phyloP scores from a whole-genome alignment of 352 stramenopile species.

The Pilasporangium apinafurcum region DNA sequence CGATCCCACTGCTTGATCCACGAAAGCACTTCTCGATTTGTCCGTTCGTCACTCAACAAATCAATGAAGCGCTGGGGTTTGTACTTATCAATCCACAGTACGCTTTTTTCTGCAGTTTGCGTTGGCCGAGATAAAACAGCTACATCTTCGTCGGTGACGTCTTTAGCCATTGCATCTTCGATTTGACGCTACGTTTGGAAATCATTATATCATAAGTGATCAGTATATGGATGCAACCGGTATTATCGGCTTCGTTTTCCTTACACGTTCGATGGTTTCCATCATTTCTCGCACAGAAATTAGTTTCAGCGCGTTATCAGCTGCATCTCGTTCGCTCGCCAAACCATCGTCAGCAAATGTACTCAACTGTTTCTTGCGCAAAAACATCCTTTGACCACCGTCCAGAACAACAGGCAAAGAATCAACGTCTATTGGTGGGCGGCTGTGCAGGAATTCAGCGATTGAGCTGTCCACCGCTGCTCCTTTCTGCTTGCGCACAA shows the following conservation, averaged over 20 bases:
- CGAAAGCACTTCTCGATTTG: slow-evolving; percentile 94
- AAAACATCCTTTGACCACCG: slow-evolving; percentile 46
- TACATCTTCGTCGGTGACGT: slow-evolving; percentile 6
- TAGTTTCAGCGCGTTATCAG: slow-evolving; percentile 18
- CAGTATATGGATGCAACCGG: too few relatives aligned
- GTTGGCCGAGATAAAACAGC: background rate
- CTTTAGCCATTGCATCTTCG: slow-evolving; percentile 36
- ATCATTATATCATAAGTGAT: slow-evolving; percentile 7
- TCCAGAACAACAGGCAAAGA: slow-evolving; percentile 51
- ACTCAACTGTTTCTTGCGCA: slow-evolving; percentile 51
- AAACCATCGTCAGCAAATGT: slow-evolving; percentile 3
- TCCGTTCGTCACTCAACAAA: slow-evolving; percentile 94
- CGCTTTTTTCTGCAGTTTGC: slow-evolving; percentile 9
- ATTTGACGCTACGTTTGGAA: slow-evolving; percentile 49
- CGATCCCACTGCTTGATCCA: slow-evolving; percentile 95
- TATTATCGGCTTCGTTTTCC: too few relatives aligned
- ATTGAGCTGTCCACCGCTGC: slow-evolving; percentile 23
- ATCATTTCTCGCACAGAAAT: slow-evolving; percentile 52
- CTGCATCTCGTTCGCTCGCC: slow-evolving; percentile 7
- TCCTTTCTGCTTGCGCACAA: slow-evolving; percentile 17
- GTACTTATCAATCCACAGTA: slow-evolving; percentile 98
- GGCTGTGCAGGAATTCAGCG: slow-evolving; percentile 39
- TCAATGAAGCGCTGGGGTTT: slow-evolving; percentile 91
- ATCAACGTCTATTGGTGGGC: slow-evolving; percentile 56
- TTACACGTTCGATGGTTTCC: slow-evolving; percentile 44